phyloP scores from a whole-genome alignment of 306 rosid genomes.

The Morella rubra region DNA sequence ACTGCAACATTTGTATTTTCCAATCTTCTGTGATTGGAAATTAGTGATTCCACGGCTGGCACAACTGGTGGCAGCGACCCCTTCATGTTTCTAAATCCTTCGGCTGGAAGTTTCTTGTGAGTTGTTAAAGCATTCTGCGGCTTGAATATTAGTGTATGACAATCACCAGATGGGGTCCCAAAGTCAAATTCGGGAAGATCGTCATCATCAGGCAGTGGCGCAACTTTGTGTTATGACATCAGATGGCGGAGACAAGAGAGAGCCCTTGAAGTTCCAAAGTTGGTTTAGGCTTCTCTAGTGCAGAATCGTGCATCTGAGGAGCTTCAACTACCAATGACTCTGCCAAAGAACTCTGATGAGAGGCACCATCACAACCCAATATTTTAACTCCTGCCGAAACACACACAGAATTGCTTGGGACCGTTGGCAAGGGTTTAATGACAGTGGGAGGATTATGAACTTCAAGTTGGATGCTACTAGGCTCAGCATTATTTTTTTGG shows the following conservation, averaged over 20 bases:
- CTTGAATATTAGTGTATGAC: constrained; percentile 5
- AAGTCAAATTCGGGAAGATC: constrained; percentile 35
- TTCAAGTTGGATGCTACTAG: not conserved
- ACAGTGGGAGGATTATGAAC: not conserved
- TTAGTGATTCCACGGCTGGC: not conserved
- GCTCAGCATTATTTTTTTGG: constrained; percentile 1
- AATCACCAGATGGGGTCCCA: constrained; percentile 9
- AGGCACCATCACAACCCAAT: constrained; percentile 1
- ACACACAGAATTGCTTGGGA: constrained; percentile 11
- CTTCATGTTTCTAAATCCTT: not conserved
- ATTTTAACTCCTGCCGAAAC: not conserved
- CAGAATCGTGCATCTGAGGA: constrained; percentile 6
- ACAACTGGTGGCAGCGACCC: not conserved
- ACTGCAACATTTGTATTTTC: not conserved
- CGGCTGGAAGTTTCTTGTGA: not conserved
- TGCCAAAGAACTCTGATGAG: constrained; percentile 8
- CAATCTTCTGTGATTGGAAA: constrained; percentile 7
- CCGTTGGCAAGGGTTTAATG: not conserved
- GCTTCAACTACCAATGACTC: constrained; percentile 13
- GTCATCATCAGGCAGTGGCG: constrained; percentile 4
- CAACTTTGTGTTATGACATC: constrained; percentile 11
- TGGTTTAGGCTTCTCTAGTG: not conserved
- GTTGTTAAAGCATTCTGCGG: not conserved
- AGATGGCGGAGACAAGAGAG: not conserved
- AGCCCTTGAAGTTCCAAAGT: constrained; percentile 6